Evolutionary conservation across 1,284 basidiomycete genomes (phyloP).

Genomic region (Cutaneotrichosporon cyanovorans): DNA sequence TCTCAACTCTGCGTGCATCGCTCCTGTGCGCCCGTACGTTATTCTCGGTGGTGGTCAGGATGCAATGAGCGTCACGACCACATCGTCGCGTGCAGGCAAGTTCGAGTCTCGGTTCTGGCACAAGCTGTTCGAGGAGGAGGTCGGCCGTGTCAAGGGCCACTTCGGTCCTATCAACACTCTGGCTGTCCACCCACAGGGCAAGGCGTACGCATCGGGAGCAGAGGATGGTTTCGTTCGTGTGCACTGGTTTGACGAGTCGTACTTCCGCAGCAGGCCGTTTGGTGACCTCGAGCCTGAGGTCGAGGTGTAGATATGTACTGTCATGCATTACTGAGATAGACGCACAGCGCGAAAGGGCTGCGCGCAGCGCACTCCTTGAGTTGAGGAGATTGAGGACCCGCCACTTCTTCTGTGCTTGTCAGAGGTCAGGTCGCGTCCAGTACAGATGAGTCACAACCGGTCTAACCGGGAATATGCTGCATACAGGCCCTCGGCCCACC

Average conservation of each 20-base stretch:
- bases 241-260: slow-evolving; percentile 79
- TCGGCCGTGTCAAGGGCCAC: slow-evolving; percentile 91
- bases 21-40: slow-evolving; percentile 79
- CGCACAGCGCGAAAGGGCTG: too few species aligned
- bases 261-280: slow-evolving; percentile 81
- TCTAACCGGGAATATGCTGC: slow-evolving; percentile 11
- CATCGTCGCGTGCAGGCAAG: slow-evolving; percentile 84
- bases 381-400: too few species aligned
- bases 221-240: slow-evolving; percentile 94
- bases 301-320: slow-evolving; percentile 26
- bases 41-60: slow-evolving; percentile 95
- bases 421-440: too few species aligned
- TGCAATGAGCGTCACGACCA: slow-evolving; percentile 96
- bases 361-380: too few species aligned
- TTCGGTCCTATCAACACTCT: slow-evolving; percentile 96
- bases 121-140: slow-evolving; percentile 95
- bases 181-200: slow-evolving; percentile 84
- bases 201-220: slow-evolving; percentile 84
- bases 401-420: too few species aligned
- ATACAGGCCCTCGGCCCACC: slow-evolving; percentile 1
- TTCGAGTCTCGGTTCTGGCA: slow-evolving; percentile 99
- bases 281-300: slow-evolving; percentile 72
- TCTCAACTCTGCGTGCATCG: slow-evolving; percentile 85
- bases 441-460: too few species aligned
- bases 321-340: slow-evolving; percentile 13